Evolutionary conservation across 2,329 filamentous ascomycete species (phyloP), one percentile per base, ranked within the genome.

Genomic region (Nothophoma quercina): DNA sequence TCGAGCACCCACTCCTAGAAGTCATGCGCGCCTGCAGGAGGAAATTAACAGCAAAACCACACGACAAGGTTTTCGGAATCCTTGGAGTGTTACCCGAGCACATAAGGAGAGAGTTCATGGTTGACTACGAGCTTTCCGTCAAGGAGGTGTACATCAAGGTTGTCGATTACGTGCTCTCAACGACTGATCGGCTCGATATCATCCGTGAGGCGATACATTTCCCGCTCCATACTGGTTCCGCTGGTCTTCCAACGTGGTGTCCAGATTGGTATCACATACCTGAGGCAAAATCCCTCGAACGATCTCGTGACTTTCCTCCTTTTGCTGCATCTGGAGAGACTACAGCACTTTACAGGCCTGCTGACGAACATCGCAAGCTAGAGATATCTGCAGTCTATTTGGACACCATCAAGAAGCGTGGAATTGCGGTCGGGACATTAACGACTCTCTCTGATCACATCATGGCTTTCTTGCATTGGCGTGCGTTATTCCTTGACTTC

Each of bases 191-290:
- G 0, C 5, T 49, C 1, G 36, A 49, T 9, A 10, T 41, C 13
- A 7, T 41, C 2, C 12, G 45, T 2, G 45, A 49, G n/a, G 12
- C 29, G 0, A 42, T 49, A 2, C 45, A 49, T 12, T 49, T 42
- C 5, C 45, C 45, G 7, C 2, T 49, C 13, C 30, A 49, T 8
- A 21, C 19, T 16, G 23, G 30, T 7, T 21, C n/a, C 8, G 12
- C 36, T 2, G 18, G 22, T 7, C 29, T 48, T 12, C 45, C 45
- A 1, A 35, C 10, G 3, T 48, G 36, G 45, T 48, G 45, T 12
- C 45, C 45, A 3, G 36, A 41, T 10, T 48, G 45, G 45, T 48
- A 10, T 2, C 35, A 48, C 15, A 34, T 48, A 1, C 36, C 45
- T 1, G 36, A 9, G 1, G 29, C 32, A 2, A 45, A 13, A 5